Evolutionary conservation across 2,329 filamentous ascomycete species (phyloP).

Genomic region (Allantophomopsis cytisporea): DNA sequence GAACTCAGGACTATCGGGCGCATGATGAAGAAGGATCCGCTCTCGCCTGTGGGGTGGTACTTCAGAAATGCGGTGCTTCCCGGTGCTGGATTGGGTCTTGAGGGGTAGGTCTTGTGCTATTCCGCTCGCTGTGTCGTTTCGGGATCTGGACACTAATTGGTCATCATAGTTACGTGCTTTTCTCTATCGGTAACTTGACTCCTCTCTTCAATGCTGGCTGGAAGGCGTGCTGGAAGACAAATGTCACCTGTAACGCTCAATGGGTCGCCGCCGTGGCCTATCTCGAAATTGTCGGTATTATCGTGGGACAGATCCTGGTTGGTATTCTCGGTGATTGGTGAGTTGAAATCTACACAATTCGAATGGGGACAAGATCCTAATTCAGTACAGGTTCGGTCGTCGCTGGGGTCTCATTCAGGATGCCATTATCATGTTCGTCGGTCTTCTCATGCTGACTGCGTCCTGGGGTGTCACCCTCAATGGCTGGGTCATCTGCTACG

Average conservation of each 20-base stretch:
- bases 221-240: constrained; percentile 57
- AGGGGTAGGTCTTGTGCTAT: constrained; percentile 39
- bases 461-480: constrained; percentile 79
- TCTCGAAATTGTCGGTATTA: constrained; percentile 88
- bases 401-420: constrained; percentile 95
- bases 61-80: constrained; percentile 84
- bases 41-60: constrained; percentile 76
- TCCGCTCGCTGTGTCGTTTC: too few relatives aligned
- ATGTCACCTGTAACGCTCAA: constrained; percentile 55
- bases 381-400: constrained; percentile 59
- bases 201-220: constrained; percentile 69
- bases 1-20: constrained; percentile 55
- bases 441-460: constrained; percentile 81
- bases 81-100: constrained; percentile 80
- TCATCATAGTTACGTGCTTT: constrained; percentile 61
- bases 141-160: not conserved
- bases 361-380: not conserved
- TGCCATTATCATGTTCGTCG: constrained; percentile 85
- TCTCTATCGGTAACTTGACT: constrained; percentile 89
- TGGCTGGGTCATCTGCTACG: constrained; percentile 96
- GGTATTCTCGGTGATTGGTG: constrained; percentile 65
- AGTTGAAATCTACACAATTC: constrained; percentile 3
- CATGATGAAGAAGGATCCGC: constrained; percentile 79
- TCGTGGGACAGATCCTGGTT: constrained; percentile 80
- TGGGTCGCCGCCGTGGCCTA: constrained; percentile 83